Base-by-base conservation (phyloP, 352 stramenopile species). In the Blastocystis sp. region DNA sequence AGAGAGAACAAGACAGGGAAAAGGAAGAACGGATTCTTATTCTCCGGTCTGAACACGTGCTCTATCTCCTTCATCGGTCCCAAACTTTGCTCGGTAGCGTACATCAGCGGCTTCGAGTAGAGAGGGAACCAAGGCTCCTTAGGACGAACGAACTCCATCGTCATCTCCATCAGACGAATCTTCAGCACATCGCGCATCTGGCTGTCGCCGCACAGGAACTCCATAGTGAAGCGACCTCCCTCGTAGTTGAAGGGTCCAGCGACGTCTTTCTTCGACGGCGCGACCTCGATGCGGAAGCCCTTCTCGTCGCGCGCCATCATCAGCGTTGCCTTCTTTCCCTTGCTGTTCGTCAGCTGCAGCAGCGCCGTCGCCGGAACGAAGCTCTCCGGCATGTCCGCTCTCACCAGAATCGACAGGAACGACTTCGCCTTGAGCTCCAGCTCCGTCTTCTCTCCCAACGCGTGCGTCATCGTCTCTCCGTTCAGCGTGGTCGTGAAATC, bases 31-130 rank as follows among this genome's bases (percentile, higher is more conserved):
- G 75, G 75, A 27, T 85, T 72, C 63, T 75, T 75, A 27, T 72
- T 85, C 40, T 85, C 75, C 16, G 40, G 27, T 24, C 40, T 29
- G 40, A 72, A 85, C 34, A 76, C 63, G 59, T 85, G 75, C 34
- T 69, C 36, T 18, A 85, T 85, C 46, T 85, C 75, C 40, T 72
- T 72, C 57, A 85, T 36, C 38, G 75, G 75, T 36, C 65, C 38
- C 34, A 72, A 32, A 24, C 57, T 85, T 27, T 46, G 76, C 44
- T 85, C 75, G 46, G 48, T 85, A n/a, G 69, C 75, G 51, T 85
- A 85, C 38, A 61, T 32, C 63, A 85, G 42, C 29, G 75, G 54
- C 32, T 85, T 85, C 32, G 34, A 72, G 51, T 85, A 85, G 18
- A 85, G 34, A 7, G 75, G 75, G 51, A 51, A 85, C 69, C 61